Evolutionary conservation across 2,329 filamentous ascomycete genomes (phyloP), one percentile per base, ranked within the genome.

Genomic region (Fusarium cyanostomum): DNA sequence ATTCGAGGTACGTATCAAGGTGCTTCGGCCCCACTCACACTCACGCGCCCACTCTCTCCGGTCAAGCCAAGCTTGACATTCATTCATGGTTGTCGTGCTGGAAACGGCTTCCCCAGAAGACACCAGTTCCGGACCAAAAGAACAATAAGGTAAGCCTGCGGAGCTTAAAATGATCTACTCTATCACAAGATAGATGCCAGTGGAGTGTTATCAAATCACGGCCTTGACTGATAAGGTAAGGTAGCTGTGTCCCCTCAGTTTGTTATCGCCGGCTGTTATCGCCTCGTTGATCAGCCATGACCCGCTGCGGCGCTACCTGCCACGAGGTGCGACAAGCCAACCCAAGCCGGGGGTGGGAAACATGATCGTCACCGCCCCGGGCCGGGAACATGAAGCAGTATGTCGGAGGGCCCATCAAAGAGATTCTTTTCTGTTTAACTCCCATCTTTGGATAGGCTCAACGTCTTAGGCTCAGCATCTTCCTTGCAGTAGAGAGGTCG

Each of bases 261-360:
- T 39, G 31, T 26, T 21, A 16, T 18, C 42, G 27, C 41, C 43
- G 52, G 7, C 11, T 51, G 21, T 52, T 55, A 39, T 60, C 48
- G 15, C 26, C 26, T 52, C 46, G 21, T n/a, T 21, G 49, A 21
- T 38, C 18, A 33, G 43, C 56, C 56, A 61, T 61, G 41, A 31
- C 45, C 46, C 43, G 34, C 42, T 45, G 38, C 51, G 39, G 61
- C 56, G 61, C 56, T 52, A 48, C 33, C 26, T 64, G 56, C 61
- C 56, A 64, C 61, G 61, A 64, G 61, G 60, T 51, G 30, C 45
- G 41, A 52, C 59, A 58, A 58, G 43, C 43, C 51, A 52, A 26
- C 15, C 38, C 30, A 51, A 38, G 33, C 42, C 55, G 46, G 43
- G 26, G 21, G 24, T 31, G 30, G 28, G 28, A 57, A 38, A 58